phyloP scores from a whole-genome alignment of 306 rosid genomes.

The Leucaena leucocephala region DNA sequence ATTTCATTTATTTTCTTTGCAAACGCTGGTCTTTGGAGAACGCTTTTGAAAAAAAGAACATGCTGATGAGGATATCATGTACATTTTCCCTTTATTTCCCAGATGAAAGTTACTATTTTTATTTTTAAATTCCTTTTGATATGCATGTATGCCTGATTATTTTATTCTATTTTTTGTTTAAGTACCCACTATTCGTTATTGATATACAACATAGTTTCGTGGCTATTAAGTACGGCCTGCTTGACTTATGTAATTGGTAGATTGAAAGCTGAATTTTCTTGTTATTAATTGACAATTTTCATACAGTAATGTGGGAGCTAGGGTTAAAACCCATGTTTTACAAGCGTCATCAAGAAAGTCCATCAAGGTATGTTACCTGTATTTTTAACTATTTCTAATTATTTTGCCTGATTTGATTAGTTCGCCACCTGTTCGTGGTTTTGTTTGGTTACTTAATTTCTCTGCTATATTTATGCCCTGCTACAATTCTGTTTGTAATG shows the following conservation, averaged over 20 bases:
- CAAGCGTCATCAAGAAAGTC: constrained; percentile 52
- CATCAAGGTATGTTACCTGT: constrained; percentile 53
- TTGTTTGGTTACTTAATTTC: constrained; percentile 10
- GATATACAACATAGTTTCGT: neutral
- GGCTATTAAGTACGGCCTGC: constrained; percentile 8
- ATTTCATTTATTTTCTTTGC: neutral
- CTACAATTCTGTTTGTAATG: neutral
- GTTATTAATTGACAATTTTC: constrained; percentile 34
- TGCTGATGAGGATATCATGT: neutral
- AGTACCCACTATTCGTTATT: neutral
- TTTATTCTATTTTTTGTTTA: neutral
- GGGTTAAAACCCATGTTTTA: constrained; percentile 55
- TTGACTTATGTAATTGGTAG: neutral
- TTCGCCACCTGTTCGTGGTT: constrained; percentile 9
- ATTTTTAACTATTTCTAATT: neutral
- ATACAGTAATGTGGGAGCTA: constrained; percentile 45
- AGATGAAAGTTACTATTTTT: neutral
- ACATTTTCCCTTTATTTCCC: neutral
- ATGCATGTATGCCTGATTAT: neutral
- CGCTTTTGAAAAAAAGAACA: neutral
- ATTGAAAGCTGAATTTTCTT: constrained; percentile 29
- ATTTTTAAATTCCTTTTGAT: neutral
- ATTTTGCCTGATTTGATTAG: constrained; percentile 27
- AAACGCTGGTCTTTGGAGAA: neutral
- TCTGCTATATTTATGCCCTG: neutral